These are phyloP conservation scores for Epichloe gansuensis DNA, from an alignment of 2,329 filamentous ascomycete species.

Conservation along the genomic window DNA sequence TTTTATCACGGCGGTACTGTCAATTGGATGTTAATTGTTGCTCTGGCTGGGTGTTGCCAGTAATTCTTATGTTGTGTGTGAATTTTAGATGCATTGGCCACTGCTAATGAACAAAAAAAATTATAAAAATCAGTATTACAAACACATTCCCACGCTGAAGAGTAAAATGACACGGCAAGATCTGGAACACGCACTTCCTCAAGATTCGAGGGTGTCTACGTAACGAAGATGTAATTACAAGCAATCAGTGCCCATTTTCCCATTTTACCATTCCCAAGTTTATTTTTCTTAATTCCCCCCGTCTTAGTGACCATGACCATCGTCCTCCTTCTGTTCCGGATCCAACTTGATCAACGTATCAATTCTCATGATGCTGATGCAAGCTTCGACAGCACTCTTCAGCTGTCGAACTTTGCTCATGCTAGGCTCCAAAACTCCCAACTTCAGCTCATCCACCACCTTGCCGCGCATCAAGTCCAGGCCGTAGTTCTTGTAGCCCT, in stretches of 20 bases:
- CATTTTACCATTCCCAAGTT: not conserved
- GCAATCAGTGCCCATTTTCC: not conserved
- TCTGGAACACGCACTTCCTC: not conserved
- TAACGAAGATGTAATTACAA: slow-evolving; percentile 1
- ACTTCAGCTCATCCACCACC: slow-evolving; percentile 86
- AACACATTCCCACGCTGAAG: not conserved
- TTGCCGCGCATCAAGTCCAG: slow-evolving; percentile 81
- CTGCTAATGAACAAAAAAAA: no score
- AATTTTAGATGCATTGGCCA: no score
- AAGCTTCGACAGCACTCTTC: slow-evolving; percentile 96
- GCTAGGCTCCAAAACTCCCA: slow-evolving; percentile 88
- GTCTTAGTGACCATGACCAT: slow-evolving; percentile 68
- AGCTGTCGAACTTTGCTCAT: slow-evolving; percentile 98
- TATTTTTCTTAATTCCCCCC: not conserved
- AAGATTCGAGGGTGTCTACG: not conserved
- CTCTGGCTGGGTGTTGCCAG: no score
- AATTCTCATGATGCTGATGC: slow-evolving; percentile 98
- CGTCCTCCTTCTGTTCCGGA: slow-evolving; percentile 66
- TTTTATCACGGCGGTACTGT: no score
- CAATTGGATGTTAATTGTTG: no score
- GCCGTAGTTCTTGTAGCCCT: slow-evolving; percentile 98
- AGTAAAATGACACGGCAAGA: not conserved
- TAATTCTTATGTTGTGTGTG: no score
- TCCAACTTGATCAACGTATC: slow-evolving; percentile 98
- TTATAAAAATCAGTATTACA: not conserved